phyloP scores from a whole-genome alignment of 768 basidiomycete genomes.

The Boletellus ananiceps region DNA sequence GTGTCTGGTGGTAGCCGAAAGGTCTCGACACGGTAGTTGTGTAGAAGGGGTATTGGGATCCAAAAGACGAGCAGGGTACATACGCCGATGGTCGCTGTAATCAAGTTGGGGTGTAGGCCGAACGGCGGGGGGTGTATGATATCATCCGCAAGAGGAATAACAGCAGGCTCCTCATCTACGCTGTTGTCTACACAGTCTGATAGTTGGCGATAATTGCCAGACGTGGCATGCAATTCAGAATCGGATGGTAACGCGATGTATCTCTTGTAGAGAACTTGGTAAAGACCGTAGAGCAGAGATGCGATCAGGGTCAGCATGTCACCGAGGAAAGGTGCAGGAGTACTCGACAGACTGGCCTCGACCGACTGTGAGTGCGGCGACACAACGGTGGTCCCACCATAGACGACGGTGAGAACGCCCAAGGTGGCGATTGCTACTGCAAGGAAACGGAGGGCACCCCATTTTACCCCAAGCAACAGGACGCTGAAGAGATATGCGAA shows the following conservation, averaged over 20 bases:
- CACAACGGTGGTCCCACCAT: slow-evolving; percentile 54
- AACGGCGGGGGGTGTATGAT: slow-evolving; percentile 64
- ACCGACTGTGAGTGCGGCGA: slow-evolving; percentile 16
- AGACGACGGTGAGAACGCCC: slow-evolving; percentile 78
- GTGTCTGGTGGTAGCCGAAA: slow-evolving; percentile 61
- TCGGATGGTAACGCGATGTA: slow-evolving; percentile 69
- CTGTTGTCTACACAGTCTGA: slow-evolving; percentile 34
- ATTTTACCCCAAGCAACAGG: slow-evolving; percentile 55
- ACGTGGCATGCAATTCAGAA: slow-evolving; percentile 43
- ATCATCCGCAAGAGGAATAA: slow-evolving; percentile 24
- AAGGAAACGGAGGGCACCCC: slow-evolving; percentile 59
- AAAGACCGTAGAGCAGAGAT: slow-evolving; percentile 68
- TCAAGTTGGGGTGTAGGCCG: slow-evolving; percentile 77
- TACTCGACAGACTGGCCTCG: background rate
- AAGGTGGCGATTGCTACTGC: slow-evolving; percentile 78
- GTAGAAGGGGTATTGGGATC: slow-evolving; percentile 73
- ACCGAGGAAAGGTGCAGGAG: slow-evolving; percentile 61
- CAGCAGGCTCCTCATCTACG: slow-evolving; percentile 17
- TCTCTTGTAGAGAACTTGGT: slow-evolving; percentile 83
- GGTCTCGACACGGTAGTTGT: slow-evolving; percentile 57
- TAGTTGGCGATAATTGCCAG: slow-evolving; percentile 42
- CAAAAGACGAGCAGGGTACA: slow-evolving; percentile 70
- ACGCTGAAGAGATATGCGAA: slow-evolving; percentile 89
- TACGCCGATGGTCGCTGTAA: slow-evolving; percentile 78
- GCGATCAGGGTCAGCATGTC: slow-evolving; percentile 69